These are phyloP conservation scores for Fusarium sp. DNA, from an alignment of 2,329 filamentous ascomycete species.

Conservation along the genomic window DNA sequence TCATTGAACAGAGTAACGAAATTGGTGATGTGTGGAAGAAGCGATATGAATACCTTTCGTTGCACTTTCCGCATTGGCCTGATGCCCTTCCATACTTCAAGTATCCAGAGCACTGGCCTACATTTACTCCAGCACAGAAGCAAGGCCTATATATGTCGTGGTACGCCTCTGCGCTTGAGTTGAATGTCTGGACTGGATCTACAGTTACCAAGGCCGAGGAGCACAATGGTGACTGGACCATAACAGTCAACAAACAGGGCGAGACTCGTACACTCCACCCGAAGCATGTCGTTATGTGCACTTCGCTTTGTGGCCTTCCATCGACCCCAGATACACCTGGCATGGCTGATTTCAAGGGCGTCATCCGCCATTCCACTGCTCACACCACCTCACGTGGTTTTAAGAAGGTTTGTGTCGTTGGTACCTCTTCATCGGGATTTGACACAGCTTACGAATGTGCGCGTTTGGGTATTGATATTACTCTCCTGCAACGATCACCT, in stretches of 20 bases:
- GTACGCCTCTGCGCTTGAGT: constrained; percentile 71
- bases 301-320: constrained; percentile 13
- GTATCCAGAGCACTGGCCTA: constrained; percentile 72
- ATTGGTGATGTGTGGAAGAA: constrained; percentile 70
- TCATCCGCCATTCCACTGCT: constrained; percentile 12
- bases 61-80: constrained; percentile 66
- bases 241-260: constrained; percentile 54
- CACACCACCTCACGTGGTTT: constrained; percentile 19
- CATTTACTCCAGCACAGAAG: constrained; percentile 74
- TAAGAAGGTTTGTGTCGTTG: constrained; percentile 24
- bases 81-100: constrained; percentile 66
- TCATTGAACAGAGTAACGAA: constrained; percentile 59
- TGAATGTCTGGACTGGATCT: constrained; percentile 70
- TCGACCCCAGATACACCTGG: constrained; percentile 14
- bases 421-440: constrained; percentile 23
- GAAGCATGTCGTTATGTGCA: constrained; percentile 21
- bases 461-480: constrained; percentile 20
- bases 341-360: constrained; percentile 12
- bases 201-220: constrained; percentile 17
- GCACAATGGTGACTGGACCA: constrained; percentile 65
- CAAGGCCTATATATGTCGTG: constrained; percentile 73
- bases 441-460: constrained; percentile 22
- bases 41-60: constrained; percentile 67
- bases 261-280: constrained; percentile 26
- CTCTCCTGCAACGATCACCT: constrained; percentile 39